Base-by-base conservation (phyloP, 495 filamentous ascomycete genomes). In the Aspergillus nanangensis region DNA sequence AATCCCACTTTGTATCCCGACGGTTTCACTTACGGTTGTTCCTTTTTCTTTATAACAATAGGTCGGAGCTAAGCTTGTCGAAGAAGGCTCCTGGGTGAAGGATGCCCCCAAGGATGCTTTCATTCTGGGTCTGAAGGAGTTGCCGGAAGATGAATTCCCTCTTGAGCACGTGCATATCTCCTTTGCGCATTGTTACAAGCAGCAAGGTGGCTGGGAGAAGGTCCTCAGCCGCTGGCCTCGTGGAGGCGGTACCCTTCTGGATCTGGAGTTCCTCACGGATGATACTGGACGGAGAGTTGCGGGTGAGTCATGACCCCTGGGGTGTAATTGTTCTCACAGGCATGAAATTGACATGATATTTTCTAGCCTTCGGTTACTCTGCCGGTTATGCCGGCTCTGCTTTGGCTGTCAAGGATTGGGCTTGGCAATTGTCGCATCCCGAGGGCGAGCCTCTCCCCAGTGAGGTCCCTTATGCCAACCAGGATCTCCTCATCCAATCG, bases 111-210 rank as follows among this genome's bases (percentile, higher is more conserved):
- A 76, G 51, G 81, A 89, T 46, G 80, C 91, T 57, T 88, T 90
- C 57, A 88, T 95, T 55, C 76, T 96, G 49, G 92, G 93, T 29
- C 76, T 98, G 38, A 98, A 98, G 78, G 93, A 96, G 72, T 76
- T 96, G 13, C 88, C 87, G 5, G 90, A 94, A 59, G 86, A 95
- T 55, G 81, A 83, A 24, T 90, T 90, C 60, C 90, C 91, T 27
- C 80, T 96, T 39, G 82, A 85, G 70, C 89, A 97, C 56, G 80
- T 81, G 11, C 87, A 92, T 64, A 79, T 98, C 50, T 86, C 90
- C 51, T 96, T 96, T 56, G 87, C 83, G 32, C 77, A 81, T 58
- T 87, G 79, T 70, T 95, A 90, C 73, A 96, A 95, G 76, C 70
- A 84, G 55, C 93, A 97, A 67, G 81, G 70, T 37, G 88, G 87